Evolutionary conservation across 1,139 yeast species (phyloP).

Genomic region (Lodderomyces theae): DNA sequence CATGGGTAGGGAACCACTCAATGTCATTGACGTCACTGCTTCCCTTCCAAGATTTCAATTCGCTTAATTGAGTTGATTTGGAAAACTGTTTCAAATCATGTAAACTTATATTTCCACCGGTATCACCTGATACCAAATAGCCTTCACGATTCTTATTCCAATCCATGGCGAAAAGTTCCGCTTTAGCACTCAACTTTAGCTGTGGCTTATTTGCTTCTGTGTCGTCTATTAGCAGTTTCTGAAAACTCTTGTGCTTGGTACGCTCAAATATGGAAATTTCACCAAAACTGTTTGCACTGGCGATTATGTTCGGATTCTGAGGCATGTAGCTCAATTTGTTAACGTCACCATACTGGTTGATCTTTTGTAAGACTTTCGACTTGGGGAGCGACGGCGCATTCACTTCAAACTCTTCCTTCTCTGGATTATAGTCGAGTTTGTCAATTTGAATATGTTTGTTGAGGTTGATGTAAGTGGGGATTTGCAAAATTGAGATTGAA

Average conservation of each 20-base stretch:
- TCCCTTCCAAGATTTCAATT: constrained; percentile 11
- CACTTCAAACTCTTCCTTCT: constrained; percentile 42
- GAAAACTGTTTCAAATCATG: constrained; percentile 31
- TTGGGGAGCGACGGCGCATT: constrained; percentile 19
- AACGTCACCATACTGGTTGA: constrained; percentile 46
- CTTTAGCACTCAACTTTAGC: constrained; percentile 9
- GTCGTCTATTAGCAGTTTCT: constrained; percentile 28
- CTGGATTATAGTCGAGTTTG: constrained; percentile 36
- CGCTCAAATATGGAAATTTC: constrained; percentile 47
- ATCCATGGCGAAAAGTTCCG: constrained; percentile 44
- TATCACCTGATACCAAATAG: constrained; percentile 31
- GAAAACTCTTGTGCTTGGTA: constrained; percentile 49
- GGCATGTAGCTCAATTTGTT: constrained; percentile 42
- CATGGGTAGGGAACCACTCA: constrained; percentile 60
- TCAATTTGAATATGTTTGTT: constrained; percentile 32
- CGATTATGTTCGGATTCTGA: constrained; percentile 44
- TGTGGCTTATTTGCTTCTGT: constrained; percentile 24
- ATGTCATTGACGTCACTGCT: constrained; percentile 55
- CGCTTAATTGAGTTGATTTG: constrained; percentile 14
- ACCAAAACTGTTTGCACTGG: constrained; percentile 41
- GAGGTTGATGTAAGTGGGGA: constrained; percentile 34
- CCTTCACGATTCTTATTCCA: constrained; percentile 46
- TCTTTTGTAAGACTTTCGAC: constrained; percentile 35
- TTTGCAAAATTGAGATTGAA: constrained; percentile 36
- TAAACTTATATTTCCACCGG: constrained; percentile 35